Evolutionary conservation across 768 basidiomycete genomes (phyloP).

Genomic region (Rhodotorula babjevae): DNA sequence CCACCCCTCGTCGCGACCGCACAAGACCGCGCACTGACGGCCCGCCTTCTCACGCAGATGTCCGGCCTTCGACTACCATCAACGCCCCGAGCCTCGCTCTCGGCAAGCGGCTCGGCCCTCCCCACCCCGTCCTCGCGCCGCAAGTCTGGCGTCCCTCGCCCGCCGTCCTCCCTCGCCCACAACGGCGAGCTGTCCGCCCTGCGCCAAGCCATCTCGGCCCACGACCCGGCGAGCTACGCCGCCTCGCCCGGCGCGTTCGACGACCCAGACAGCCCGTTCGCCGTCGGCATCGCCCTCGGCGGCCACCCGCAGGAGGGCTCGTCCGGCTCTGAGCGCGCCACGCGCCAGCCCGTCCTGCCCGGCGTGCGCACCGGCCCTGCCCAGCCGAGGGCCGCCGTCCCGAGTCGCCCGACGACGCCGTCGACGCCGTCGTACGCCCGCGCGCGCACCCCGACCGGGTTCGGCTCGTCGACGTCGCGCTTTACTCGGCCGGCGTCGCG

Average conservation of each 20-base stretch:
- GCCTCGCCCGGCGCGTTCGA: not conserved
- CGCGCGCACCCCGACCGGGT: conserved; percentile 25
- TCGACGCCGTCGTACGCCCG: conserved; percentile 12
- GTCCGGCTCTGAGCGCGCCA: not conserved
- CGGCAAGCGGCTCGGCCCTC: not conserved
- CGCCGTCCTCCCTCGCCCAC: conserved; percentile 1
- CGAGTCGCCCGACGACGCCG: conserved; percentile 5
- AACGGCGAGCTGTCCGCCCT: conserved; percentile 11
- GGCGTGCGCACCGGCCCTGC: not conserved
- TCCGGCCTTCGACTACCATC: conserved; percentile 29
- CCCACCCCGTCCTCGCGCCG: conserved; percentile 22
- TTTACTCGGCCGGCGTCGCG: not conserved
- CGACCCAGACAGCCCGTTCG: not conserved
- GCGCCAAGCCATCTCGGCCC: conserved; percentile 14
- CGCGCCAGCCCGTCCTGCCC: conserved; percentile 10
- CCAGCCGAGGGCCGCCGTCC: not conserved
- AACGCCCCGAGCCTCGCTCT: conserved; percentile 23
- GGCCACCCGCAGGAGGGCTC: not conserved
- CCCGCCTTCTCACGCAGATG: not conserved
- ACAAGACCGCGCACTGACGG: not conserved
- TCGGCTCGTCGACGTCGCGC: conserved; percentile 19
- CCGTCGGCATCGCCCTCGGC: conserved; percentile 11
- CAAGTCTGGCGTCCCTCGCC: conserved; percentile 2
- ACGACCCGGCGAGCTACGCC: conserved; percentile 24
- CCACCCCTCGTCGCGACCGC: too few species aligned